These are phyloP conservation scores for Talaromyces marneffei DNA, from an alignment of 2,329 filamentous ascomycete genomes.

Conservation along the genomic window DNA sequence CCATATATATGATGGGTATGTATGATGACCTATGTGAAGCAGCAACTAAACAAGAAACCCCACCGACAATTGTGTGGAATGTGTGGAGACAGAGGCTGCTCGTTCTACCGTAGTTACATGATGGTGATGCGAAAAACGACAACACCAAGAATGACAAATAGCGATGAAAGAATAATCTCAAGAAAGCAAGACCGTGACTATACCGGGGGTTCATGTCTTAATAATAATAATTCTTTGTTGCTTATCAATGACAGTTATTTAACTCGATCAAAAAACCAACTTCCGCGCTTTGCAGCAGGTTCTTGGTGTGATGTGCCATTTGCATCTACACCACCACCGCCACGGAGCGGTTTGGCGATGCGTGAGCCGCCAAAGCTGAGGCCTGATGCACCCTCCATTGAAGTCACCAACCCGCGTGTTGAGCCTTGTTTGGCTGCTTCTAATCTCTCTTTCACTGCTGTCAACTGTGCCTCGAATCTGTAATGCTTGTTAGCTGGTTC, in stretches of 20 bases:
- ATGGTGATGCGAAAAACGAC: background rate
- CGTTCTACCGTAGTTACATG: background rate
- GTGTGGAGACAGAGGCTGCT: background rate
- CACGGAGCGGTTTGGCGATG: constrained; percentile 61
- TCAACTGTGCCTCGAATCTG: constrained; percentile 95
- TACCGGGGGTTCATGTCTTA: background rate
- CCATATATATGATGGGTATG: constrained; percentile 3
- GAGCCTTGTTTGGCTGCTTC: constrained; percentile 91
- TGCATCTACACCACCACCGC: constrained; percentile 34
- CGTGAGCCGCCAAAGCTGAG: constrained; percentile 64
- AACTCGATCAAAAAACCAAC: constrained; percentile 45
- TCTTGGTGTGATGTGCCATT: constrained; percentile 60
- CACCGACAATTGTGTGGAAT: background rate
- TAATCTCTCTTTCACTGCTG: constrained; percentile 93
- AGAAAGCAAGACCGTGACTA: background rate
- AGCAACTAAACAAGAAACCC: background rate
- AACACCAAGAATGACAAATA: background rate
- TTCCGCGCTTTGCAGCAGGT: constrained; percentile 56
- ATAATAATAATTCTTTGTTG: background rate
- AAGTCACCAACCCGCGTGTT: constrained; percentile 71
- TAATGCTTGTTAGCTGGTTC: constrained; percentile 16
- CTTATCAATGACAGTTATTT: constrained; percentile 25
- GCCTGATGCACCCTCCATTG: constrained; percentile 56
- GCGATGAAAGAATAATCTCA: background rate
- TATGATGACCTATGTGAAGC: background rate